A percentile compares a stretch with the other conserved stretches of the same genome.
phyloP scores from a whole-genome alignment of 2,329 filamentous ascomycete species.

The Dothidotthia symphoricarpi region DNA sequence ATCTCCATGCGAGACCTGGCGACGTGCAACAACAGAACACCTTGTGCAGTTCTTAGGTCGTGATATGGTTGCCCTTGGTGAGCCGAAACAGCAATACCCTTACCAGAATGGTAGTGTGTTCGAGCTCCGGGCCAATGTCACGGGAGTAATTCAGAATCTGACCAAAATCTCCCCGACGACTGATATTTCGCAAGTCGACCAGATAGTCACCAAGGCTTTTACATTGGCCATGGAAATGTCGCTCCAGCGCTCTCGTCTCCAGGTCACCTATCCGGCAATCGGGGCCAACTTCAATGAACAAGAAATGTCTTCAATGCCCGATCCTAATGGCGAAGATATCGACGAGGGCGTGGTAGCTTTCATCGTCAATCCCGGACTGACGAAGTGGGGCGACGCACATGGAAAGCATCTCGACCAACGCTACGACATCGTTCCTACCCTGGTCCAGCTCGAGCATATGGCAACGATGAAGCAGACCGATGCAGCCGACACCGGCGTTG shows the following conservation, averaged over 20 bases:
- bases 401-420: constrained; percentile 18
- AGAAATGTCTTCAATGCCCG: constrained; percentile 4
- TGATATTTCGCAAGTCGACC: background rate
- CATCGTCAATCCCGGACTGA: constrained; percentile 20
- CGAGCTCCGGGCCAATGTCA: no score
- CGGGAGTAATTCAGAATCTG: no score
- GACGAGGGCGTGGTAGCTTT: constrained; percentile 11
- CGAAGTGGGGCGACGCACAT: constrained; percentile 26
- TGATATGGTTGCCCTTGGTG: background rate
- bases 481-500: no score
- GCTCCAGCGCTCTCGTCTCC: constrained; percentile 15
- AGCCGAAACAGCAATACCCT: background rate
- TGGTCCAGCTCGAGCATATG: constrained; percentile 5
- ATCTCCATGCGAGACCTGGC: constrained; percentile 11
- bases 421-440: constrained; percentile 13
- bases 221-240: constrained; percentile 15
- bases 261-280: constrained; percentile 14
- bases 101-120: no score
- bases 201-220: constrained; percentile 18
- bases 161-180: no score
- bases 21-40: constrained; percentile 6
- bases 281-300: constrained; percentile 2
- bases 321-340: constrained; percentile 11
- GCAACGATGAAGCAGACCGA: background rate
- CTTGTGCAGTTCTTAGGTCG: background rate